Percentiles rank a stretch among this genome's conserved stretches.
phyloP scores from a whole-genome alignment of 2,329 filamentous ascomycete genomes.

The Pseudocercospora eumusae region DNA sequence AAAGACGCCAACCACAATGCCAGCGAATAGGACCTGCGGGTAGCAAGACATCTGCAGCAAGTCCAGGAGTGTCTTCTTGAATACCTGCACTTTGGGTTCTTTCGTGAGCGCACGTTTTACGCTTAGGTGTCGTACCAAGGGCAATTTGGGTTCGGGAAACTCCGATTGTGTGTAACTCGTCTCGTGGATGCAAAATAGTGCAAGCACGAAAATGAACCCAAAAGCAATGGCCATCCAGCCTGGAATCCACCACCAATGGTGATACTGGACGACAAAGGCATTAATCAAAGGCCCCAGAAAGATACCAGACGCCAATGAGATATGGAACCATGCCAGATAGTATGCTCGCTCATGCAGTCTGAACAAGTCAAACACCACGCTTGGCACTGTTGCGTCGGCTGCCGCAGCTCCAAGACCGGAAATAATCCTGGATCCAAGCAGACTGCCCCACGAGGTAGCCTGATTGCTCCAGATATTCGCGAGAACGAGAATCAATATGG shows the following conservation, averaged over 20 bases:
- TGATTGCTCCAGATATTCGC: slow-evolving; percentile 42
- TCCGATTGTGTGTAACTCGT: slow-evolving; percentile 25
- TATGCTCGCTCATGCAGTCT: slow-evolving; percentile 40
- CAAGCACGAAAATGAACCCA: slow-evolving; percentile 31
- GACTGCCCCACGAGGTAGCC: slow-evolving; percentile 32
- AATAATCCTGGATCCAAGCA: slow-evolving; percentile 34
- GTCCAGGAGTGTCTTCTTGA: slow-evolving; percentile 29
- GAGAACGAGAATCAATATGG: slow-evolving; percentile 38
- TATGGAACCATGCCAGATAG: slow-evolving; percentile 44
- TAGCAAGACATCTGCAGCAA: slow-evolving; percentile 31
- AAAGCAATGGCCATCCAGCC: slow-evolving; percentile 34
- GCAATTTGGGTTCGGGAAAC: neutral
- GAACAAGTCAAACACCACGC: slow-evolving; percentile 43
- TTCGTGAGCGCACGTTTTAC: neutral
- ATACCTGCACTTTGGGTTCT: neutral
- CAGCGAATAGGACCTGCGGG: slow-evolving; percentile 31
- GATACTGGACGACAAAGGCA: slow-evolving; percentile 33
- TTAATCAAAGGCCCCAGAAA: slow-evolving; percentile 44
- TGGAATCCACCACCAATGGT: slow-evolving; percentile 35
- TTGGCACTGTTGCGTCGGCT: slow-evolving; percentile 43
- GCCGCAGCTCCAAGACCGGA: slow-evolving; percentile 37
- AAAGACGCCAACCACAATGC: slow-evolving; percentile 30
- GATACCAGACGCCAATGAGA: slow-evolving; percentile 41
- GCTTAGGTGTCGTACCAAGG: neutral
- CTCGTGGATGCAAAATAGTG: slow-evolving; percentile 34